A percentile compares a stretch with the other conserved stretches of the same genome.
Conservation (phyloP, 2,329 filamentous ascomycete species). For the Colletotrichum eremochloae region DNA sequence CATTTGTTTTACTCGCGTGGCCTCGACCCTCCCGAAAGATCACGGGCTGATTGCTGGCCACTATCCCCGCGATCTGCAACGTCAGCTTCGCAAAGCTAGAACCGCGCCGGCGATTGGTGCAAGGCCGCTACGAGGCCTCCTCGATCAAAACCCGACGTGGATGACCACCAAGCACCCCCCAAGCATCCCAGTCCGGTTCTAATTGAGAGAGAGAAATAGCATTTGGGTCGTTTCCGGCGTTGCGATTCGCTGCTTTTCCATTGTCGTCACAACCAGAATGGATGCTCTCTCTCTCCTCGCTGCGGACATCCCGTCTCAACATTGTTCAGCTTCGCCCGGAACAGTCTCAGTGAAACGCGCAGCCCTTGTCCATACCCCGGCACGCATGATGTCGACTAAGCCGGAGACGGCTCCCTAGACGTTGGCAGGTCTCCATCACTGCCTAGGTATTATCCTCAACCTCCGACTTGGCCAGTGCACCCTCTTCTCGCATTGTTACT, state of each 20-base stretch:
- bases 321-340: slow-evolving; percentile 28
- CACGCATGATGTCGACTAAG: slow-evolving; percentile 34
- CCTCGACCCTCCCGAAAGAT: slow-evolving; percentile 32
- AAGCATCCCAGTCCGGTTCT: not conserved
- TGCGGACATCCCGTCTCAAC: slow-evolving; percentile 36
- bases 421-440: slow-evolving; percentile 1
- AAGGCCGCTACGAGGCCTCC: slow-evolving; percentile 13
- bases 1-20: slow-evolving; percentile 7
- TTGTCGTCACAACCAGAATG: slow-evolving; percentile 28
- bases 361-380: slow-evolving; percentile 26
- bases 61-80: slow-evolving; percentile 9
- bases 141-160: slow-evolving; percentile 12
- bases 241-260: not conserved
- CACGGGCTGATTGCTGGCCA: not conserved
- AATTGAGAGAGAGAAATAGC: not conserved
- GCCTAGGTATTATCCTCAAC: slow-evolving; percentile 10
- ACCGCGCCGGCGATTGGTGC: not conserved
- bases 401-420: slow-evolving; percentile 7
- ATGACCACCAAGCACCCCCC: not conserved
- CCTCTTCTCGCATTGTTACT: slow-evolving; percentile 27
- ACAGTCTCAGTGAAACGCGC: slow-evolving; percentile 36
- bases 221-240: not conserved
- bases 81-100: slow-evolving; percentile 12
- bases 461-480: slow-evolving; percentile 29
- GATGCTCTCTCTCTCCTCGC: slow-evolving; percentile 8